Conservation (phyloP, 371 early-diverging fungal genomes). For the Hamiltosporidium tvaerminnensis region DNA sequence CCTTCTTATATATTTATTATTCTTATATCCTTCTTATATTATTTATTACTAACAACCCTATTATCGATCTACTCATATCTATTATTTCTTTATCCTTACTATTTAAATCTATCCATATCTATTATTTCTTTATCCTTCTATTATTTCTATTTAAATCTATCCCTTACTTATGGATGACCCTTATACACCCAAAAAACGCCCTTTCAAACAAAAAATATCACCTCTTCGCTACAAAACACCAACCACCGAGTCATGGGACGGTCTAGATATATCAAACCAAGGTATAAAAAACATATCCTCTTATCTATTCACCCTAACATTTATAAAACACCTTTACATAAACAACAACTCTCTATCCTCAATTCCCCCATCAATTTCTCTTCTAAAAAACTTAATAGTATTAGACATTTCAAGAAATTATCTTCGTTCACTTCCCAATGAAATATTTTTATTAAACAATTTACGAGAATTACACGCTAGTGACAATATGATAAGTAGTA, state of each 20-base stretch:
- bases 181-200: too few species aligned
- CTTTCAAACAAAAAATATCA: too few species aligned
- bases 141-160: too few species aligned
- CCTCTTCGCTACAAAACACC: too few species aligned
- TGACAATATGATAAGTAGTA: conserved; percentile 68
- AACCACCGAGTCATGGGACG: conserved; percentile 23
- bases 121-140: too few species aligned
- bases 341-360: conserved; percentile 36
- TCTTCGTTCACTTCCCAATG: conserved; percentile 66
- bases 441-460: conserved; percentile 66
- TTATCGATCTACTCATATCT: too few species aligned
- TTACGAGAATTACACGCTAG: conserved; percentile 70
- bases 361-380: conserved; percentile 45
- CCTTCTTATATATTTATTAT: too few species aligned
- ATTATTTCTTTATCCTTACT: too few species aligned
- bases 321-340: conserved; percentile 37
- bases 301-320: conserved; percentile 24
- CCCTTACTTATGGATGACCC: too few species aligned
- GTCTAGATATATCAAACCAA: conserved; percentile 48
- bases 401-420: conserved; percentile 59
- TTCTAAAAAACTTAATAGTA: conserved; percentile 36
- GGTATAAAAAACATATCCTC: conserved; percentile 41
- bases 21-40: too few species aligned
- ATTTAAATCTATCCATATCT: too few species aligned
- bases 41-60: too few species aligned